Percentiles rank a stretch among this genome's conserved stretches.
phyloP scores from a whole-genome alignment of 2,329 filamentous ascomycete species.

The Pseudodiploospora longispora region DNA sequence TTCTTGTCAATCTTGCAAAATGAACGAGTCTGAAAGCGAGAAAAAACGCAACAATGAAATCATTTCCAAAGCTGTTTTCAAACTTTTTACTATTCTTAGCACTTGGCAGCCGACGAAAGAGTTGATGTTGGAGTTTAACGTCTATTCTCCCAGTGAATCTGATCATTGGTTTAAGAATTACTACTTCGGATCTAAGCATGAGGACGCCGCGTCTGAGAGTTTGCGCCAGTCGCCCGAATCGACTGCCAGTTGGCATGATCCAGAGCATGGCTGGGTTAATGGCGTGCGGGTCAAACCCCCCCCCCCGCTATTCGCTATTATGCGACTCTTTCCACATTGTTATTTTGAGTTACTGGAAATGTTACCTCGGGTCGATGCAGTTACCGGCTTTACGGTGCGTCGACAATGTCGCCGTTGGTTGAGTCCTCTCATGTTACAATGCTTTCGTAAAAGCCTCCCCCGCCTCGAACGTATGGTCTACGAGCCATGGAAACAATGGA shows the following conservation, averaged over 20 bases:
- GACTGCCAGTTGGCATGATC: conserved; percentile 7
- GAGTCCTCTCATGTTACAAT: conserved; percentile 1
- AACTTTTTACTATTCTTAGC: conserved; percentile 21
- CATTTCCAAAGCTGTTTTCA: conserved; percentile 13
- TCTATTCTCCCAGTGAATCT: conserved; percentile 10
- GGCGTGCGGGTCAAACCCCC: conserved; percentile 6
- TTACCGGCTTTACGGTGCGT: conserved; percentile 8
- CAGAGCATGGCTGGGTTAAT: conserved; percentile 10
- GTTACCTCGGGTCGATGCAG: conserved; percentile 7
- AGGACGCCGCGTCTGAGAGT: not conserved
- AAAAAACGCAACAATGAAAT: conserved; percentile 8
- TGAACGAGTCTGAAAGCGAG: conserved; percentile 1
- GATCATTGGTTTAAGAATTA: conserved; percentile 11
- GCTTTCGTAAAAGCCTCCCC: conserved; percentile 7
- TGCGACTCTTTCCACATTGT: conserved; percentile 1
- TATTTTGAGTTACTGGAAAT: conserved; percentile 2
- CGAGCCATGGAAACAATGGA: conserved; percentile 7
- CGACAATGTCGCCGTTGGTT: conserved; percentile 9
- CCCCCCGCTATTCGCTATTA: conserved; percentile 4
- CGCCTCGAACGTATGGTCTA: conserved; percentile 8
- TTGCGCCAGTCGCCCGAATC: conserved; percentile 1
- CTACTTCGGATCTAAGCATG: conserved; percentile 2
- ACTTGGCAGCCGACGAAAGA: conserved; percentile 15
- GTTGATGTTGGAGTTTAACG: conserved; percentile 8
- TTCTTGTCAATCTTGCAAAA: conserved; percentile 8